phyloP scores from a whole-genome alignment of 2,329 filamentous ascomycete species.

The Ophiostoma himal-ulmi region DNA sequence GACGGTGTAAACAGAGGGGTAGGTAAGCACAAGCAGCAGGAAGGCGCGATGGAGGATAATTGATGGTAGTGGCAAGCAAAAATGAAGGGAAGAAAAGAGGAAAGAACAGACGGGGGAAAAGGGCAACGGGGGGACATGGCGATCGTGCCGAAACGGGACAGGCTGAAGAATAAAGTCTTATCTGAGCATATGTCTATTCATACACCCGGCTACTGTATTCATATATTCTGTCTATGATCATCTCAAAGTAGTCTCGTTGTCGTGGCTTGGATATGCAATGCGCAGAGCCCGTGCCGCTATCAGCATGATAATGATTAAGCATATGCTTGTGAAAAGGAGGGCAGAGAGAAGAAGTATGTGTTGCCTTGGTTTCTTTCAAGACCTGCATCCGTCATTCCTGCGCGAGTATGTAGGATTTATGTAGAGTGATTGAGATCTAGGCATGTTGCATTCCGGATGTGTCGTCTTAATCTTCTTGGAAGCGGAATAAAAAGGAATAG shows the following conservation, averaged over 20 bases:
- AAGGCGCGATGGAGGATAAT: background rate
- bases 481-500: background rate
- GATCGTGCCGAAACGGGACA: background rate
- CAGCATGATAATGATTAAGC: background rate
- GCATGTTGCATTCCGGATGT: background rate
- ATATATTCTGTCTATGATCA: no score
- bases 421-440: background rate
- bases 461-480: background rate
- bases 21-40: background rate
- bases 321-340: background rate
- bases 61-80: no score
- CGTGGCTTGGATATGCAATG: background rate
- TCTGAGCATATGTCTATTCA: background rate
- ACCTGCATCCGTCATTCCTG: background rate
- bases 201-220: background rate
- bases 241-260: background rate
- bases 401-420: background rate
- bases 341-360: background rate
- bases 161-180: background rate
- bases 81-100: background rate
- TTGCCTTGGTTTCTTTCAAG: background rate
- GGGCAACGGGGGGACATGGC: background rate
- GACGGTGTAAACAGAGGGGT: slow-evolving; percentile 2
- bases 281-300: background rate
- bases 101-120: background rate